Conservation (phyloP, 2,329 filamentous ascomycete species). For the Ambrosiella beaveri region DNA sequence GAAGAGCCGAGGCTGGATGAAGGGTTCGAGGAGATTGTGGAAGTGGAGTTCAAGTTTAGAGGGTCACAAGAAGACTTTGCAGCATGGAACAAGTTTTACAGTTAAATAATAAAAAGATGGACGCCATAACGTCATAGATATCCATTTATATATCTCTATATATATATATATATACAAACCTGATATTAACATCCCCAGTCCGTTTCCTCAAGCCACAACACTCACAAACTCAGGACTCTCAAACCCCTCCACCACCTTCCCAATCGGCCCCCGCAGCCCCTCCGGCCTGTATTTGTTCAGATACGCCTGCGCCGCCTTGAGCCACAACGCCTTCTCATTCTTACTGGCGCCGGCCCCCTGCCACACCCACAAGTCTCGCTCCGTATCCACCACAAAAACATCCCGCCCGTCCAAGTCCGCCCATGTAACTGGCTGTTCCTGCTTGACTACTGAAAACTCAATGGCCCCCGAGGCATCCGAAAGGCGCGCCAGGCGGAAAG, state of each 20-base stretch:
- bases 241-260: constrained; percentile 38
- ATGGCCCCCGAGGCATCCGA: constrained; percentile 43
- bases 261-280: constrained; percentile 24
- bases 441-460: constrained; percentile 40
- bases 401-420: constrained; percentile 40
- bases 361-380: constrained; percentile 48
- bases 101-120: constrained; percentile 23
- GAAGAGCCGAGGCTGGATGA: constrained; percentile 53
- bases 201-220: constrained; percentile 21
- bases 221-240: constrained; percentile 36
- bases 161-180: background rate
- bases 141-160: background rate
- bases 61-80: constrained; percentile 50
- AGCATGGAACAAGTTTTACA: constrained; percentile 66
- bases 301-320: constrained; percentile 40
- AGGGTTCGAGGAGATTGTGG: constrained; percentile 66
- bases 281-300: constrained; percentile 20
- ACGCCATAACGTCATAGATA: background rate
- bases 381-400: constrained; percentile 45
- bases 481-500: constrained; percentile 35
- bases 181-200: background rate
- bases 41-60: constrained; percentile 58
- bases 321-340: constrained; percentile 42
- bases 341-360: constrained; percentile 40
- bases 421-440: constrained; percentile 27